These are phyloP conservation scores for Fusarium sp. DNA, from an alignment of 2,329 filamentous ascomycete genomes.

Conservation along the genomic window DNA sequence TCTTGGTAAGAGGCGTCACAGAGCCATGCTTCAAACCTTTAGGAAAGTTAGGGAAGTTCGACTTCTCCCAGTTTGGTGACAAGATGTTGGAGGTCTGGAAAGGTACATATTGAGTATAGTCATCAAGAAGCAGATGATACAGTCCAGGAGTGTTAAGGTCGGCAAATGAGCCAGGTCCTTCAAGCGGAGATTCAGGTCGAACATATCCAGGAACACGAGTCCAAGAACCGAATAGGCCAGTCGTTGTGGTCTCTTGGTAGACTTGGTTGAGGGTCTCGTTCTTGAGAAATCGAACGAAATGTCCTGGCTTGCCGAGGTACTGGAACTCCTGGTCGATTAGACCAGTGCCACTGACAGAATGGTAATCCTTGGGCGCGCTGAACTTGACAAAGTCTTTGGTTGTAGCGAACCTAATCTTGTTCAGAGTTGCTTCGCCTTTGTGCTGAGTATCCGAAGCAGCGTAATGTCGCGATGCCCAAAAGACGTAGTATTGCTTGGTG, in stretches of 20 bases:
- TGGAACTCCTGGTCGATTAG: constrained; percentile 64
- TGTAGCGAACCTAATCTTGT: constrained; percentile 61
- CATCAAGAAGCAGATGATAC: constrained; percentile 58
- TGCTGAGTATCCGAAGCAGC: constrained; percentile 56
- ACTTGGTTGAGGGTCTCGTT: constrained; percentile 61
- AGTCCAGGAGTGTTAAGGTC: constrained; percentile 50
- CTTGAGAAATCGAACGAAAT: constrained; percentile 62
- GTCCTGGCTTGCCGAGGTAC: constrained; percentile 52
- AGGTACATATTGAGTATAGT: constrained; percentile 58
- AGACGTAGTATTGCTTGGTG: constrained; percentile 57
- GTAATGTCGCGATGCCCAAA: constrained; percentile 61
- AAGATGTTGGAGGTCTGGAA: constrained; percentile 56
- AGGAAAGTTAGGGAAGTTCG: constrained; percentile 54
- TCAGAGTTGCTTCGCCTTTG: constrained; percentile 54
- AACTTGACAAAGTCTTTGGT: constrained; percentile 64
- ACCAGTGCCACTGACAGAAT: constrained; percentile 53
- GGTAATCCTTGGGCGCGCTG: constrained; percentile 56
- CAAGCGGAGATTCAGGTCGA: constrained; percentile 45
- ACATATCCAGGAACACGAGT: constrained; percentile 53
- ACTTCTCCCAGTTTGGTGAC: constrained; percentile 45
- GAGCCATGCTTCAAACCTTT: constrained; percentile 60
- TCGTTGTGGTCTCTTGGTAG: constrained; percentile 58
- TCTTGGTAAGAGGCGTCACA: constrained; percentile 56
- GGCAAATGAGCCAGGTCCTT: constrained; percentile 54
- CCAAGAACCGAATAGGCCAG: constrained; percentile 62